phyloP scores from a whole-genome alignment of 2,329 filamentous ascomycete genomes.

The Xylariales sp. region DNA sequence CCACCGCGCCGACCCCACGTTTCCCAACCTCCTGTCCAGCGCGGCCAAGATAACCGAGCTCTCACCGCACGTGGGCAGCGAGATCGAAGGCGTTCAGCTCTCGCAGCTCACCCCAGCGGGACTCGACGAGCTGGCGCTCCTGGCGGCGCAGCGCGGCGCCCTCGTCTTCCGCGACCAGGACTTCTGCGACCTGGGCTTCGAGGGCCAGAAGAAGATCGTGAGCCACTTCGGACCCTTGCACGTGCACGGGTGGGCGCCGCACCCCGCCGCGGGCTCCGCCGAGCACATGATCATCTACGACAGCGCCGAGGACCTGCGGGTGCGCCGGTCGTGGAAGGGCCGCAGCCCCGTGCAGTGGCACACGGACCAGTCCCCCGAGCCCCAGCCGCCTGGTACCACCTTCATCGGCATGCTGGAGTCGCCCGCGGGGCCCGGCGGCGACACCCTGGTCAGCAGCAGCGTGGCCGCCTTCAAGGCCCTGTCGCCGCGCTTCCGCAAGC shows the following conservation, averaged over 20 bases:
- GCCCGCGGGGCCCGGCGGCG: constrained; percentile 16
- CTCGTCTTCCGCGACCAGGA: constrained; percentile 16
- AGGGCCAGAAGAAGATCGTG: constrained; percentile 16
- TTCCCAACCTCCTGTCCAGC: neutral
- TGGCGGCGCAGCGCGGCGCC: constrained; percentile 15
- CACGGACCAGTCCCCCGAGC: constrained; percentile 17
- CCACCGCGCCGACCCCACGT: constrained; percentile 2
- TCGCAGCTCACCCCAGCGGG: constrained; percentile 10
- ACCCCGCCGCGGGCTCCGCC: constrained; percentile 13
- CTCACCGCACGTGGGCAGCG: constrained; percentile 10
- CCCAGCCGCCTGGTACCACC: constrained; percentile 17
- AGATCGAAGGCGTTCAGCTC: constrained; percentile 13
- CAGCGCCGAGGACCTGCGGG: constrained; percentile 10
- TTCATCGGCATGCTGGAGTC: constrained; percentile 21
- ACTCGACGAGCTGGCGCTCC: constrained; percentile 16
- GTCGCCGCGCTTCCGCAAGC: constrained; percentile 59
- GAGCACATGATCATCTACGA: constrained; percentile 19
- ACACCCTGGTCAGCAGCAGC: constrained; percentile 17
- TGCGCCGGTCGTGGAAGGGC: constrained; percentile 15
- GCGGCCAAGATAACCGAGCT: constrained; percentile 8
- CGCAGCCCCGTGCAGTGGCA: constrained; percentile 19
- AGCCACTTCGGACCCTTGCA: constrained; percentile 16
- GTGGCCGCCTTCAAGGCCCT: constrained; percentile 40
- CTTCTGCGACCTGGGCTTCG: constrained; percentile 17
- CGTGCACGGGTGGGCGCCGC: constrained; percentile 12